A percentile compares a stretch with the other conserved stretches of the same genome.
Conservation (phyloP, 257 asterid species). For the Petrea volubilis region DNA sequence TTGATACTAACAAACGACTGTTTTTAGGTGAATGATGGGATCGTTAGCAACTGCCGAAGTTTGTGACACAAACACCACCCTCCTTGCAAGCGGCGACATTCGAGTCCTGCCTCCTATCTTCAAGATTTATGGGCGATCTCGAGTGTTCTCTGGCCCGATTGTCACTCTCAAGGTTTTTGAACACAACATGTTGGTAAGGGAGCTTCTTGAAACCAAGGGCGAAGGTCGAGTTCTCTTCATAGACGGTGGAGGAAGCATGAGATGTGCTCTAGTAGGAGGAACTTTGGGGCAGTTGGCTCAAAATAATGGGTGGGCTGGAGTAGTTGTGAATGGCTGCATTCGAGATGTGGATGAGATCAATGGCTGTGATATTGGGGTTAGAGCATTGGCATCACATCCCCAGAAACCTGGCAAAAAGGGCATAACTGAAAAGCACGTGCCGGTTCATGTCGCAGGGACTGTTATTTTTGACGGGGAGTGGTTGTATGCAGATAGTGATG, state of each 20-base stretch:
- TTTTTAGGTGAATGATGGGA: constrained; percentile 54
- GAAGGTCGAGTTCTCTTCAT: constrained; percentile 76
- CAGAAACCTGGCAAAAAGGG: constrained; percentile 74
- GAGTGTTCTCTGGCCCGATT: constrained; percentile 69
- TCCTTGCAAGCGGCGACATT: constrained; percentile 58
- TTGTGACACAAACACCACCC: constrained; percentile 72
- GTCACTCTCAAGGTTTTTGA: constrained; percentile 76
- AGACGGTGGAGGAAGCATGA: constrained; percentile 88
- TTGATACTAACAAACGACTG: not conserved
- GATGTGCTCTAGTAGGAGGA: constrained; percentile 85
- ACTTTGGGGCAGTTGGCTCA: constrained; percentile 74
- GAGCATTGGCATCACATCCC: constrained; percentile 87
- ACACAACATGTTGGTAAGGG: constrained; percentile 78
- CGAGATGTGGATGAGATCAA: constrained; percentile 87
- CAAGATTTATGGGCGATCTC: constrained; percentile 69
- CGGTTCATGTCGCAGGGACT: constrained; percentile 57
- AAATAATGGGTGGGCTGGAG: constrained; percentile 77
- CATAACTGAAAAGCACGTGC: constrained; percentile 51
- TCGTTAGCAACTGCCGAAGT: constrained; percentile 76
- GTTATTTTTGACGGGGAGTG: constrained; percentile 75
- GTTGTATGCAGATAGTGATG: constrained; percentile 92
- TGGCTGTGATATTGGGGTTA: constrained; percentile 74
- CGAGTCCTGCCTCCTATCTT: constrained; percentile 77
- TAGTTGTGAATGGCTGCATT: constrained; percentile 75
- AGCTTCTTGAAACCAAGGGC: constrained; percentile 70